These are phyloP conservation scores for Entomortierella parvispora DNA, from an alignment of 192 early-diverging fungal genomes.

Conservation along the genomic window DNA sequence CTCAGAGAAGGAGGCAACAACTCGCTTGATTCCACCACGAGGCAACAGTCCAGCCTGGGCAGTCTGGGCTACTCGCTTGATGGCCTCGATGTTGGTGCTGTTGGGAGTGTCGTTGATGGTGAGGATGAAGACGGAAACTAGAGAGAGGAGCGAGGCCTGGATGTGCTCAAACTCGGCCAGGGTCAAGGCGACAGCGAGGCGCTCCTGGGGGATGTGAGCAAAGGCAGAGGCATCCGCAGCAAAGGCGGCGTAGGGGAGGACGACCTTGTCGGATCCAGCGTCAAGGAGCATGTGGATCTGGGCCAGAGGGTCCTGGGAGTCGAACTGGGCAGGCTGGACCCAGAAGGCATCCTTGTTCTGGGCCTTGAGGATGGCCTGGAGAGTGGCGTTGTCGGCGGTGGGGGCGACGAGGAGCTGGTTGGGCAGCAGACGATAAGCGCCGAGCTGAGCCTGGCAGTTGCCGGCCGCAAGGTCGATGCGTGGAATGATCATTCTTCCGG, in stretches of 20 bases:
- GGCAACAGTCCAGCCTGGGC: conserved; percentile 49
- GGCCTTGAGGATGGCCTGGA: conserved; percentile 37
- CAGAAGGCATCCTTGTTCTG: conserved; percentile 53
- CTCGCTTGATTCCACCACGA: conserved; percentile 53
- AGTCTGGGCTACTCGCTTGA: conserved; percentile 23
- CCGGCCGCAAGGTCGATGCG: conserved; percentile 38
- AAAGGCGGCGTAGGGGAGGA: conserved; percentile 50
- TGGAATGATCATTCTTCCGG: conserved; percentile 33
- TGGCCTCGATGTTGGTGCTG: conserved; percentile 17
- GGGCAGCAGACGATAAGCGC: conserved; percentile 21
- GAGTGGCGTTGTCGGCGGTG: conserved; percentile 32
- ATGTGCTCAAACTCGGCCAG: conserved; percentile 17
- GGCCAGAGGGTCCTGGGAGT: conserved; percentile 47
- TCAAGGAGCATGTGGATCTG: conserved; percentile 57
- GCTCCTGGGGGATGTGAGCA: conserved; percentile 50
- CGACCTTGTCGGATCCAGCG: conserved; percentile 57
- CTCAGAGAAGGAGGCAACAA: conserved; percentile 39
- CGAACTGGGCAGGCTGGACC: conserved; percentile 49
- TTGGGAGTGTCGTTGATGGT: conserved; percentile 17
- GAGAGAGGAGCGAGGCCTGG: conserved; percentile 14
- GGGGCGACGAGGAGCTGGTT: conserved; percentile 47
- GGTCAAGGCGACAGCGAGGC: conserved; percentile 50
- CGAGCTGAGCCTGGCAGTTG: conserved; percentile 15
- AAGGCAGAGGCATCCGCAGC: conserved; percentile 25
- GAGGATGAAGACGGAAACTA: conserved; percentile 47